Evolutionary conservation across 371 early-diverging fungal genomes (phyloP), one percentile per base, ranked within the genome.

Genomic region (Encephalitozoon hellem): DNA sequence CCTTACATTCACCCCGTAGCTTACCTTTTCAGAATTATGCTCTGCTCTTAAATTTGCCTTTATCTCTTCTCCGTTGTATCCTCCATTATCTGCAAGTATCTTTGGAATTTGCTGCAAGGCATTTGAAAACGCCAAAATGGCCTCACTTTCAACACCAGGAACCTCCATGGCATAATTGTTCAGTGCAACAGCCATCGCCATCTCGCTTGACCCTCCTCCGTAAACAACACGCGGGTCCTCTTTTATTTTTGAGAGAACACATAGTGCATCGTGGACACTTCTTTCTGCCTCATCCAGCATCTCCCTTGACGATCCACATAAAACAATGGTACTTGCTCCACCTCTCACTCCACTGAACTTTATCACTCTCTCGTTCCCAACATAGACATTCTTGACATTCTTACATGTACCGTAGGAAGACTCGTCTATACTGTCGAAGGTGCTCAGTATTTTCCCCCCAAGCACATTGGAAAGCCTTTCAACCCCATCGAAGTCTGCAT

Each of bases 401-500:
- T 92, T 92, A 87, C 97, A 97, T 75, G 90, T 88, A 52, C 98
- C 98, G 38, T 95, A 87, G 79, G 90, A 89, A 70, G 92, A 90
- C 25, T 94, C 87, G 92, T 85, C 86, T 83, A 84, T 38, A 41
- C 8, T 69, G 78, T 96, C 97, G 87, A 99, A 99, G 4, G 97
- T 94, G 43, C 95, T 94, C 4, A 95, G 89, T 80, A 99, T 95
- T 77, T 94, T 96, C 83, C 96, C 95, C 71, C 93, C 89, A 80
- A 84, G 59, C 45, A 84, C 69, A 42, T 78, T 80, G 23, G 66
- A 39, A 73, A 99, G 87, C 59, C 97, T 89, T 86, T 99, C 99
- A 42, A 97, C 90, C 79, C 97, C 97, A 80, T 95, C 95, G 82
- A 99, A 99, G 81, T 97, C 97, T 47, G 97, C 99, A 82, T 97